phyloP scores from a whole-genome alignment of 257 asterid genomes.

The Salvia splendens region DNA sequence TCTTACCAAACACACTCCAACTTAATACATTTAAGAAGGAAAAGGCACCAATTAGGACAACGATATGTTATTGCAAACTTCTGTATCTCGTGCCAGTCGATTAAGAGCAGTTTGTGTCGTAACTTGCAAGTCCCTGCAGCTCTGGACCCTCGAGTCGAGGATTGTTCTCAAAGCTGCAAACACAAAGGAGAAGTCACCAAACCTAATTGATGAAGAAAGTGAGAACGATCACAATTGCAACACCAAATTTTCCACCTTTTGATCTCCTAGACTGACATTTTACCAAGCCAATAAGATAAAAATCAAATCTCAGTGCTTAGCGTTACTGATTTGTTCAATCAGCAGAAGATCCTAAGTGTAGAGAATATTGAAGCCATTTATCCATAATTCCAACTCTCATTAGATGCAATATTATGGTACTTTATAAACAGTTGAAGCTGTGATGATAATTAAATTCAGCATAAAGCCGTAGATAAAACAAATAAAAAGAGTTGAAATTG shows the following conservation, averaged over 20 bases:
- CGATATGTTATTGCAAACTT: constrained; percentile 27
- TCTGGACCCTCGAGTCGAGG: constrained; percentile 90
- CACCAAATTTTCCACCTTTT: neutral
- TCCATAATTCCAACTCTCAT: constrained; percentile 3
- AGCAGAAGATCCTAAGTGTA: neutral
- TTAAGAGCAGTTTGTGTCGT: constrained; percentile 75
- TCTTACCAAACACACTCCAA: constrained; percentile 35
- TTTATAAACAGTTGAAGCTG: neutral
- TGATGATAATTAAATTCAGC: neutral
- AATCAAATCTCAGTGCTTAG: neutral
- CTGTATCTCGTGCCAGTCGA: constrained; percentile 24
- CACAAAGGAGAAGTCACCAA: neutral
- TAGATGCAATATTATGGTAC: neutral
- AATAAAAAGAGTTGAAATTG: neutral
- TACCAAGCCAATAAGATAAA: neutral
- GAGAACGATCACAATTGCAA: neutral
- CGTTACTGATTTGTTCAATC: neutral
- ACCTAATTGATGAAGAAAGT: neutral
- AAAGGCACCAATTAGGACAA: constrained; percentile 31
- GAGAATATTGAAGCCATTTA: constrained; percentile 3
- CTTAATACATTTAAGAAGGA: constrained; percentile 33
- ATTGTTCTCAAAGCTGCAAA: constrained; percentile 76
- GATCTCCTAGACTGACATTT: neutral
- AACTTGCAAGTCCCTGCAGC: constrained; percentile 85
- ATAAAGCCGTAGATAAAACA: neutral